Evolutionary conservation across 2,329 filamentous ascomycete genomes (phyloP).

Genomic region (Aspergillus candidus): DNA sequence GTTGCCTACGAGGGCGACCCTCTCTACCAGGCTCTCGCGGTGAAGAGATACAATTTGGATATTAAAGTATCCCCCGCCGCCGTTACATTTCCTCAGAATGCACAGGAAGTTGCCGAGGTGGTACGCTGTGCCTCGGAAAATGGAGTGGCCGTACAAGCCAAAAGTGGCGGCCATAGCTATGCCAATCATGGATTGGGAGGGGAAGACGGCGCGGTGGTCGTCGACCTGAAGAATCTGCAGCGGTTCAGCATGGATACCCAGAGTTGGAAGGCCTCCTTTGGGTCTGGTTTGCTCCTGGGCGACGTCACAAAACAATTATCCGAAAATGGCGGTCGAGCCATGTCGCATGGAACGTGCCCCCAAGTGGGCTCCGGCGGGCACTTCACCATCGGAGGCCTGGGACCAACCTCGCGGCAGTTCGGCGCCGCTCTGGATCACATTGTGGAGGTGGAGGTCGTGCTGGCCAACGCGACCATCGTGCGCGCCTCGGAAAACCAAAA

Average conservation of each 20-base stretch:
- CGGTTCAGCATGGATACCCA: constrained; percentile 27
- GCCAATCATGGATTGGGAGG: no score
- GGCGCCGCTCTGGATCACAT: constrained; percentile 49
- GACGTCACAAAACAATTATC: constrained; percentile 27
- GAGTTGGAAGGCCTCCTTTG: constrained; percentile 29
- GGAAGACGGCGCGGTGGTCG: constrained; percentile 20
- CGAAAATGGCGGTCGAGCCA: constrained; percentile 15
- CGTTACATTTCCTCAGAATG: no score
- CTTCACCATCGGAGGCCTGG: constrained; percentile 18
- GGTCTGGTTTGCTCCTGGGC: constrained; percentile 27
- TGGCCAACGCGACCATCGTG: constrained; percentile 34
- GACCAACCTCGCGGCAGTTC: constrained; percentile 41
- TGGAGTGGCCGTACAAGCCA: no score
- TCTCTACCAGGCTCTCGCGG: constrained; percentile 10
- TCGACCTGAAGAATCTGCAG: constrained; percentile 28
- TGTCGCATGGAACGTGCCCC: constrained; percentile 32
- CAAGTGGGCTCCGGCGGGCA: constrained; percentile 34
- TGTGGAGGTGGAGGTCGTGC: constrained; percentile 43
- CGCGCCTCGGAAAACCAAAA: constrained; percentile 24
- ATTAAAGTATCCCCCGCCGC: background rate
- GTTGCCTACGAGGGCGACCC: constrained; percentile 14
- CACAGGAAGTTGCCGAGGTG: no score
- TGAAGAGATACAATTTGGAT: constrained; percentile 22
- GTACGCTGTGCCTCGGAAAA: no score
- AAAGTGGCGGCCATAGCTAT: no score